Conservation (phyloP, 2,329 filamentous ascomycete species). For the Penicillium sp. region DNA sequence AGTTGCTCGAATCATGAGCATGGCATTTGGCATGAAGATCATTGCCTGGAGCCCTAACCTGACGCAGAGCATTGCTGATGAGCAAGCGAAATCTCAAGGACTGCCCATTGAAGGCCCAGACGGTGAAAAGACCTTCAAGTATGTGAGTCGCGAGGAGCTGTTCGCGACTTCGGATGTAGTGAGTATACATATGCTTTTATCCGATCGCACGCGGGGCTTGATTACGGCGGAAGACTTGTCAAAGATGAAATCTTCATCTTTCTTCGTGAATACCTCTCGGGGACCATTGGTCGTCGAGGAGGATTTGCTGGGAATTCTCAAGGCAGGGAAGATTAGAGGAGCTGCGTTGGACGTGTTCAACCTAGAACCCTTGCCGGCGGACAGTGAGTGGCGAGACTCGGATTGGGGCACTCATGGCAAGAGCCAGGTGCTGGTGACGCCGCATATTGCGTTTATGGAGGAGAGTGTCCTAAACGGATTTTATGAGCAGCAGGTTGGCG, state of each 20-base stretch:
- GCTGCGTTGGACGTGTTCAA: constrained; percentile 5
- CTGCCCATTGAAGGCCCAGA: neutral
- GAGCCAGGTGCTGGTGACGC: constrained; percentile 2
- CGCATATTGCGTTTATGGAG: constrained; percentile 3
- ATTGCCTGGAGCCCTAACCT: constrained; percentile 3
- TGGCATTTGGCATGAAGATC: constrained; percentile 2
- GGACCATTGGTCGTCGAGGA: constrained; percentile 3
- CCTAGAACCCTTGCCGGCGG: constrained; percentile 1
- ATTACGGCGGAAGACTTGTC: neutral
- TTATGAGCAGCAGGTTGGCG: constrained; percentile 3
- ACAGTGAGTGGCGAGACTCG: neutral
- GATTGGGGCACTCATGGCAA: constrained; percentile 3
- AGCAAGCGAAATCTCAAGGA: neutral
- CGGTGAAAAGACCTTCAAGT: neutral
- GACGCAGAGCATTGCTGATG: constrained; percentile 2
- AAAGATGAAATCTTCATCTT: neutral
- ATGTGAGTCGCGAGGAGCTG: constrained; percentile 2
- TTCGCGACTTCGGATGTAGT: neutral
- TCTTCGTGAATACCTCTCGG: constrained; percentile 4
- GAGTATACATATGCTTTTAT: constrained; percentile 1
- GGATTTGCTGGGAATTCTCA: neutral
- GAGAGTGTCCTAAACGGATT: constrained; percentile 3
- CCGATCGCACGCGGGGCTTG: constrained; percentile 1
- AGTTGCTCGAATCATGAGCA: constrained; percentile 1
- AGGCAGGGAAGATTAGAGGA: constrained; percentile 3